These are phyloP conservation scores for Pseudogymnoascus sp. DNA, from an alignment of 2,329 filamentous ascomycete species.

Conservation along the genomic window DNA sequence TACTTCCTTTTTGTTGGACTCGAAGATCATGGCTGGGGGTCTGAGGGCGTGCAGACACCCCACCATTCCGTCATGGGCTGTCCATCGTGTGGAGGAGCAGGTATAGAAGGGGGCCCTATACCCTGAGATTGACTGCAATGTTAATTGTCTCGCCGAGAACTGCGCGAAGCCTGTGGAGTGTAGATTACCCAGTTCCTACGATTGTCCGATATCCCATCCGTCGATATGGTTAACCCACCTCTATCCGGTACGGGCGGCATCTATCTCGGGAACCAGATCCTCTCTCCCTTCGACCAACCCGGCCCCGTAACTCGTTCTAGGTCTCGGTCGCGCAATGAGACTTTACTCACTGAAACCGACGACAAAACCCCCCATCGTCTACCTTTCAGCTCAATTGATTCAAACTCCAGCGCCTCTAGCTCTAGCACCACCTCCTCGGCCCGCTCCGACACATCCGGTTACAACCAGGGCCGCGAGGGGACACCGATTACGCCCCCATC, in stretches of 20 bases:
- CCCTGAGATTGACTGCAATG: not conserved
- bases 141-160: not conserved
- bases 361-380: not conserved
- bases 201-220: not conserved
- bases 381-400: not conserved
- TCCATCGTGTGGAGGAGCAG: not conserved
- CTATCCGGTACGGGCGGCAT: not conserved
- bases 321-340: not conserved
- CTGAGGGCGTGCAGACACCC: not conserved
- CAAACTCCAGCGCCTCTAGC: not conserved
- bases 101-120: not conserved
- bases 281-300: not conserved
- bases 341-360: not conserved
- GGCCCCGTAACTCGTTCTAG: not conserved
- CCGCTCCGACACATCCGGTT: not conserved
- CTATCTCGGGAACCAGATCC: not conserved
- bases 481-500: not conserved
- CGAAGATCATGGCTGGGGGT: not conserved
- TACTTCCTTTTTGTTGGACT: not conserved
- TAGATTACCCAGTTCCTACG: not conserved
- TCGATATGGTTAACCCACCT: not conserved
- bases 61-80: not conserved
- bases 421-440: not conserved
- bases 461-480: not conserved
- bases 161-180: not conserved